Evolutionary conservation across 164 flowering plant genomes (phyloP), one percentile per base, ranked within the genome.

Genomic region (Berberis vulgaris): DNA sequence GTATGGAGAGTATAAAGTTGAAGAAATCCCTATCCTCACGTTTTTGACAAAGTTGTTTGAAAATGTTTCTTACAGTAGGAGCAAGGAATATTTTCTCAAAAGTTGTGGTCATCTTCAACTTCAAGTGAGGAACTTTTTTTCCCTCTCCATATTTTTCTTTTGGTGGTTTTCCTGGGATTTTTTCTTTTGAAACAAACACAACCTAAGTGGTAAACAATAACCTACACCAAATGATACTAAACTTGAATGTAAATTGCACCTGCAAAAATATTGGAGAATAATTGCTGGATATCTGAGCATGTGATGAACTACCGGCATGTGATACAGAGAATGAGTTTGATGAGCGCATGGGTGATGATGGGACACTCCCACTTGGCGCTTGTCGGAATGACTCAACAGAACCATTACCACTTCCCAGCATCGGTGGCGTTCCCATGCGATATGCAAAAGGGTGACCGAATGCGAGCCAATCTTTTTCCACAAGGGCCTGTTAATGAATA

Each of bases 381-480:
- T 95, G 99, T 68, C 94, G 77, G 26, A 83, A 54, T 67, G 89
- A 78, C 45, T 95, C 99, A 59, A 38, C 68, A 41, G 86, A 67
- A 62, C 70, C 49, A 69, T 49, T 68, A 45, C 77, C 80, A 71
- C 70, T 72, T 68, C 85, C 91, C 59, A 84, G 70, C 62, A 77
- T 41, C 47, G 85, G 67, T 49, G 99, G 97, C 78, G 82, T 77
- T 68, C 98, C 98, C 71, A 82, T 63, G 43, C 99, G 94, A 67
- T 95, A 97, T 9, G 96, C 67, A 85, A 91, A 95, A 65, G 99
- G 97, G 82, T 95, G 99, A 46, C 99, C 98, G 81, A 91, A 95
- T 66, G 97, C 87, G 72, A 91, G 89, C 99, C 99, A 95, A 69
- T 95, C 99, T 68, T 95, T 95, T 66, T 95, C 99, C 53, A 91